Conservation (phyloP, 768 basidiomycete genomes). For the Lentinula sp. region DNA sequence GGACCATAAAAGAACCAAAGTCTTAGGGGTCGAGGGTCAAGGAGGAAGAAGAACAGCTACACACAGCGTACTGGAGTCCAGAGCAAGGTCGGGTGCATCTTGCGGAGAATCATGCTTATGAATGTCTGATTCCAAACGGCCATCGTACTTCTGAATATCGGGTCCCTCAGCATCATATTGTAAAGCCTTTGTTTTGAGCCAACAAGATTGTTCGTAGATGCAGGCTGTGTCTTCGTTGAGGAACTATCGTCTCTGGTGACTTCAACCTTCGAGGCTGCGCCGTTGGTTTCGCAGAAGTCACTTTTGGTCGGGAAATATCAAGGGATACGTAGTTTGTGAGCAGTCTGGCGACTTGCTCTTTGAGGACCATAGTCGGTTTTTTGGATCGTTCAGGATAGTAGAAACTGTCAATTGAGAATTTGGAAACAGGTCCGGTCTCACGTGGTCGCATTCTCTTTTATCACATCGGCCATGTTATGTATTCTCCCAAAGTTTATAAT, state of each 20-base stretch:
- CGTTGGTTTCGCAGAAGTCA: background rate
- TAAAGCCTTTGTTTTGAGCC: background rate
- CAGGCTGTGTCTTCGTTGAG: background rate
- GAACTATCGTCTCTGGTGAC: background rate
- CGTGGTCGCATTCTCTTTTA: too few species aligned
- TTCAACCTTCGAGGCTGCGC: background rate
- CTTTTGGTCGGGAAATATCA: background rate
- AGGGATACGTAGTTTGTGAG: background rate
- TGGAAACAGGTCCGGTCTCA: too few species aligned
- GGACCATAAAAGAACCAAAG: conserved; percentile 55
- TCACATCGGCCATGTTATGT: too few species aligned
- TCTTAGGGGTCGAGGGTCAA: background rate
- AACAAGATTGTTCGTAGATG: background rate
- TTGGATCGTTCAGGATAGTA: background rate
- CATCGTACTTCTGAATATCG: conserved; percentile 90
- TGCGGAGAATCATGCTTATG: conserved; percentile 73
- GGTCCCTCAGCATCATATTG: conserved; percentile 15
- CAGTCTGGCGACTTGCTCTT: background rate
- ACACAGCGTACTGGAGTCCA: conserved; percentile 78
- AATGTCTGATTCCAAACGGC: conserved; percentile 85
- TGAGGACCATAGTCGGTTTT: background rate
- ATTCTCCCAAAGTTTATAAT: too few species aligned
- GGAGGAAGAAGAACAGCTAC: conserved; percentile 14
- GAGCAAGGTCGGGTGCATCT: conserved; percentile 72
- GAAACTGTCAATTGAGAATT: too few species aligned